A percentile compares a stretch with the other conserved stretches of the same genome.
phyloP scores from a whole-genome alignment of 805 yeast species.

The Metschnikowia arizonensis region DNA sequence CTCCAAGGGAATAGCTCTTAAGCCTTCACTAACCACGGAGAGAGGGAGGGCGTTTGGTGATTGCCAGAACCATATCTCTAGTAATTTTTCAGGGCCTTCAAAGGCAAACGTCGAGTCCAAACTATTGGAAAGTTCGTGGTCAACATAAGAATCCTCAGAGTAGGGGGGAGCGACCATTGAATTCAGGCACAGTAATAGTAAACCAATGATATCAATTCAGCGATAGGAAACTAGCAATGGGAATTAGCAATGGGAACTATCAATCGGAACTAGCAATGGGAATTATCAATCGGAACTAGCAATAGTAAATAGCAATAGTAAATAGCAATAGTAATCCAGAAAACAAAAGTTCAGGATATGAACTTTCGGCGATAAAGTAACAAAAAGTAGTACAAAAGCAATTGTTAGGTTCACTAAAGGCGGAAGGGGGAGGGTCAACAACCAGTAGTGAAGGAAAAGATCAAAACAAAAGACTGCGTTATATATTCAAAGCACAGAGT shows the following conservation, averaged over 20 bases:
- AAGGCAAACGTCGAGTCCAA: slow-evolving; percentile 89
- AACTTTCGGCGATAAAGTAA: background rate
- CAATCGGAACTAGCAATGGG: too few relatives aligned
- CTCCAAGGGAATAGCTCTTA: slow-evolving; percentile 59
- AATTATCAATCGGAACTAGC: too few relatives aligned
- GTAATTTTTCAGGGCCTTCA: slow-evolving; percentile 94
- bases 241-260: too few relatives aligned
- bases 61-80: slow-evolving; percentile 84
- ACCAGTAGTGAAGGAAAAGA: slow-evolving; percentile 26
- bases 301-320: too few relatives aligned
- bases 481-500: background rate
- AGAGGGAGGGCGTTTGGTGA: slow-evolving; percentile 37
- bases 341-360: too few relatives aligned
- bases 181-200: background rate
- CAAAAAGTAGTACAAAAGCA: slow-evolving; percentile 1
- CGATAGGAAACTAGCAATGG: too few relatives aligned
- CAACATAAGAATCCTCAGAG: slow-evolving; percentile 51
- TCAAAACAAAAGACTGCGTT: background rate
- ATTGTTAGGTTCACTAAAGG: slow-evolving; percentile 18
- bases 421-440: slow-evolving; percentile 37
- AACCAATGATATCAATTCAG: too few relatives aligned
- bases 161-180: slow-evolving; percentile 43
- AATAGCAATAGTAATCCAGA: too few relatives aligned
- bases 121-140: slow-evolving; percentile 71
- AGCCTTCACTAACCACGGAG: slow-evolving; percentile 40